Evolutionary conservation across 2,329 filamentous ascomycete genomes (phyloP), one percentile per base, ranked within the genome.

Genomic region (Arthrobotrys pseudoclavata): DNA sequence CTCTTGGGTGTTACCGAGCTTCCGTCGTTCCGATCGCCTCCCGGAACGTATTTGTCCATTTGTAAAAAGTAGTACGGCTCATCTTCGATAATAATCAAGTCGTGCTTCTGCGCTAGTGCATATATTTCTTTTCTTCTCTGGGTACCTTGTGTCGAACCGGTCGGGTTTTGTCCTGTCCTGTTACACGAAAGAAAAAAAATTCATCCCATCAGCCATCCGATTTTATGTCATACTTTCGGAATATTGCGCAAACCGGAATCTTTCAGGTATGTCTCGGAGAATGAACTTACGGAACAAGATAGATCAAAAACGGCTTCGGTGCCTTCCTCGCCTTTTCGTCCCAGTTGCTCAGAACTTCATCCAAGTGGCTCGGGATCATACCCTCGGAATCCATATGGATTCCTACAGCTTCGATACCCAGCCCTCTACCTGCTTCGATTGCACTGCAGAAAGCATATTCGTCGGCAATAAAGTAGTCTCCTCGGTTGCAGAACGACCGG

Each of bases 11-110:
- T 86, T 40, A 47, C 57, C 15, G 63, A 66, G 42, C 34, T 76
- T 26, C 72, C 74, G 24, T 71, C 69, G 20, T 20, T 68, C 7
- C 34, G n/a, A 5, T 24, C 31, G 31, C 52, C 61, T 9, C 61
- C 52, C 7, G 45, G 55, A 26, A 61, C 47, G 82, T 89, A 89
- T 0, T 87, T 87, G 76, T 88, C 84, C 91, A 94, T 92, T 84
- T 97, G 94, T 40, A 97, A 87, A 85, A 95, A 97, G 85, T 96
- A 97, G 85, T 97, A 97, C 0, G 94, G 94, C 83, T 97, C 94
- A 83, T 97, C 94, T 85, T 97, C 94, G 80, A 97, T 85, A 82
- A 97, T 94, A 85, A 89, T 91, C 47, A 97, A 82, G 82, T 97
- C 92, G 84, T 97, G 93, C 85, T 93, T 93, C 83, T 91, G 91